phyloP scores from a whole-genome alignment of 2,329 filamentous ascomycete genomes.

The Pseudogymnoascus sp. region DNA sequence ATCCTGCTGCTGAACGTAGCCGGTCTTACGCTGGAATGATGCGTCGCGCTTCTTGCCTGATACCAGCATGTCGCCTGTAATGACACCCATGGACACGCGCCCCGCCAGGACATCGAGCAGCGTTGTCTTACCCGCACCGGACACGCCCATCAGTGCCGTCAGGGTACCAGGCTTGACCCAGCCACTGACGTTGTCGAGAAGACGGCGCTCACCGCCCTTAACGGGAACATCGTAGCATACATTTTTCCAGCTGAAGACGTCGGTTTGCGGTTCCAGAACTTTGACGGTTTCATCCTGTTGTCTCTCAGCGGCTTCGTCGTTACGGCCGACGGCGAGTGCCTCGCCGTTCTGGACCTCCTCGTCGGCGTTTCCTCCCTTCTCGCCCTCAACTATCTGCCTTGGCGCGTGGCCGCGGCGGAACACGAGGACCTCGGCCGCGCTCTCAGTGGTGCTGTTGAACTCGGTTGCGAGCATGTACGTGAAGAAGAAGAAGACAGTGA shows the following conservation, averaged over 20 bases:
- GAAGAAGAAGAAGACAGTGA: constrained; percentile 51
- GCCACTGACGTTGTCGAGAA: constrained; percentile 62
- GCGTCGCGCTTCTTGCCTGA: constrained; percentile 39
- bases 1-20: constrained; percentile 91
- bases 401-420: constrained; percentile 58
- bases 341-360: constrained; percentile 23
- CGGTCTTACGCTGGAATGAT: constrained; percentile 85
- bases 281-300: constrained; percentile 21
- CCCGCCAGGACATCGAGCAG: constrained; percentile 71
- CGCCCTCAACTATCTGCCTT: constrained; percentile 29
- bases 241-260: constrained; percentile 27
- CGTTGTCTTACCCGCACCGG: constrained; percentile 80
- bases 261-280: constrained; percentile 23
- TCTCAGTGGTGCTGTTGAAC: constrained; percentile 55
- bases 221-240: constrained; percentile 70
- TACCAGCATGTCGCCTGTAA: constrained; percentile 66
- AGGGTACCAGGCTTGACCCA: constrained; percentile 65
- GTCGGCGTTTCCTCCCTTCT: constrained; percentile 18
- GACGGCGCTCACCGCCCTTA: constrained; percentile 52
- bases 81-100: constrained; percentile 80
- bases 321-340: constrained; percentile 14
- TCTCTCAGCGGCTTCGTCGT: constrained; percentile 9
- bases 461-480: constrained; percentile 58
- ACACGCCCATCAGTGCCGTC: constrained; percentile 61
- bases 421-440: constrained; percentile 67